Evolutionary conservation across 148 eudicot genomes (phyloP).

Genomic region (Chenopodium formosanum): DNA sequence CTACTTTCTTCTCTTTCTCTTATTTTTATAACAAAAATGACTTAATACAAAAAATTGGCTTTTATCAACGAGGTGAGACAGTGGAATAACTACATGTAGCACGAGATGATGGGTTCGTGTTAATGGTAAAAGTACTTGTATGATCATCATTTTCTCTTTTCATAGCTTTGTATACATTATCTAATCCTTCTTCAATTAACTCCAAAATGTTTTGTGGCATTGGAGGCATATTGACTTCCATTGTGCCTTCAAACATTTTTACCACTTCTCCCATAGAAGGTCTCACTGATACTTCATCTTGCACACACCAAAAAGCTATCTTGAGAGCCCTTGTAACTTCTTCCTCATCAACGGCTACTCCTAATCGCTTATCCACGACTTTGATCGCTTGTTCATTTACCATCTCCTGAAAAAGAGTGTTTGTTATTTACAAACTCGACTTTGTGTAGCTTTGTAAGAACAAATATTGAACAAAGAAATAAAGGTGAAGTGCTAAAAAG

Average conservation of each 20-base stretch:
- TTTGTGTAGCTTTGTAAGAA: background rate
- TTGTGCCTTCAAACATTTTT: constrained; percentile 82
- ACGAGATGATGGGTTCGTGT: constrained; percentile 57
- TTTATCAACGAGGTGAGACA: constrained; percentile 74
- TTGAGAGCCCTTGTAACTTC: constrained; percentile 62
- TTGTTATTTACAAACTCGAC: background rate
- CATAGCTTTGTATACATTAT: constrained; percentile 85
- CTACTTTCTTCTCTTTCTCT: no score
- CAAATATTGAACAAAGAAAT: background rate
- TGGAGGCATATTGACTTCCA: constrained; percentile 63
- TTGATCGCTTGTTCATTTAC: constrained; percentile 49
- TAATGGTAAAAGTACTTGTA: constrained; percentile 63
- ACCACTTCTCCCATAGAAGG: constrained; percentile 98
- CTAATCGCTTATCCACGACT: constrained; percentile 71
- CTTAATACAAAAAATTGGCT: no score
- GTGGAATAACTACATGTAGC: constrained; percentile 93
- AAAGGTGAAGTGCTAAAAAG: background rate
- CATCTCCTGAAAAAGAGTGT: constrained; percentile 45
- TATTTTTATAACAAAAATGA: no score
- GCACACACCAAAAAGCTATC: constrained; percentile 90
- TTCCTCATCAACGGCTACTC: constrained; percentile 58
- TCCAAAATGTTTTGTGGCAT: constrained; percentile 89
- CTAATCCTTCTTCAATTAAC: constrained; percentile 89
- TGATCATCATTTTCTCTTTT: constrained; percentile 67
- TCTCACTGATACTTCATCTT: constrained; percentile 71